A percentile compares a stretch with the other conserved stretches of the same genome.
Evolutionary conservation across 495 filamentous ascomycete genomes (phyloP).

Genomic region (Penicillium coffeae): DNA sequence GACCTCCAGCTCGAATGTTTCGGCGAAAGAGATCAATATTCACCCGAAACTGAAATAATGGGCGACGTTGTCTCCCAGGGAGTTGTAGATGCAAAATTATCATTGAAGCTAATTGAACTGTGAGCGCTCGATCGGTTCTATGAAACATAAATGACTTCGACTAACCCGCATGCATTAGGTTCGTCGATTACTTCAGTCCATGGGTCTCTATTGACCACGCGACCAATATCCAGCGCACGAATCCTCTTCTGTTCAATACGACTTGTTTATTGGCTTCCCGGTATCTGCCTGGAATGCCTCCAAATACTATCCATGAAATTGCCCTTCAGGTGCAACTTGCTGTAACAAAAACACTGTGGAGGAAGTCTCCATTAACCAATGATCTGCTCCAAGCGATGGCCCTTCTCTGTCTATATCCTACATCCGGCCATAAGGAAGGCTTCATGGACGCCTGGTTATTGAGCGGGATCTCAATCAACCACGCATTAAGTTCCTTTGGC

Average conservation of each 20-base stretch:
- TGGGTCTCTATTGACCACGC: constrained; percentile 35
- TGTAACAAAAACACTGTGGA: constrained; percentile 33
- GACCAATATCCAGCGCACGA: constrained; percentile 24
- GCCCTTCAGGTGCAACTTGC: constrained; percentile 36
- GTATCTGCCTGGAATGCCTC: constrained; percentile 33
- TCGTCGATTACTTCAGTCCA: constrained; percentile 35
- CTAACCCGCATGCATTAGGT: constrained; percentile 24
- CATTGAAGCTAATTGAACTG: constrained; percentile 36
- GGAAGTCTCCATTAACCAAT: constrained; percentile 28
- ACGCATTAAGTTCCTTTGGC: constrained; percentile 33
- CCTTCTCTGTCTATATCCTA: constrained; percentile 36
- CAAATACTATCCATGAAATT: constrained; percentile 28
- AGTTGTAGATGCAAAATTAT: constrained; percentile 33
- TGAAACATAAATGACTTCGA: too few relatives aligned
- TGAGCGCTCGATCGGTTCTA: too few relatives aligned
- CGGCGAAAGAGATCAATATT: constrained; percentile 22
- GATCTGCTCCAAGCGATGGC: constrained; percentile 37
- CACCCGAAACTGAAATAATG: constrained; percentile 22
- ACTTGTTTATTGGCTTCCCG: constrained; percentile 39
- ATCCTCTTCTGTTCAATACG: constrained; percentile 38
- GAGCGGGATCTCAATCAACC: constrained; percentile 42
- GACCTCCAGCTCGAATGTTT: constrained; percentile 37
- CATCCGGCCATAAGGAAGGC: constrained; percentile 32
- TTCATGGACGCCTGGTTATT: constrained; percentile 42
- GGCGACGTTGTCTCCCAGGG: constrained; percentile 31